A percentile compares a stretch with the other conserved stretches of the same genome.
Conservation (phyloP, 192 early-diverging fungal genomes). For the Spinellus fusiger region DNA sequence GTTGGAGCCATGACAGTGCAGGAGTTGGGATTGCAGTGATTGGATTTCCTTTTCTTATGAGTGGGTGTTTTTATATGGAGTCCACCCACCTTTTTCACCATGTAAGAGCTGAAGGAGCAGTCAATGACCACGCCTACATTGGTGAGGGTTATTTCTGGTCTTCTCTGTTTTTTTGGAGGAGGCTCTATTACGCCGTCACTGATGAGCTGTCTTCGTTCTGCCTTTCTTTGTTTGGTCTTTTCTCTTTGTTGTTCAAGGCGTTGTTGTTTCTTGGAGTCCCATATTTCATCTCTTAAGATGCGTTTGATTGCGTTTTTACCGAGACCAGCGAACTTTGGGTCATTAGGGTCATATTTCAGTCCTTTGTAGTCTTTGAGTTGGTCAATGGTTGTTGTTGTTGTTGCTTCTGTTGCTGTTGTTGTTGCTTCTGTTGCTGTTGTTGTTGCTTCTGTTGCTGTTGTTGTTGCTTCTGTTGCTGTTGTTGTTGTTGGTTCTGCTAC, state of each 20-base stretch:
- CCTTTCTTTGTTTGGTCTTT: constrained; percentile 40
- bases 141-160: constrained; percentile 41
- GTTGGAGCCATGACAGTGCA: constrained; percentile 70
- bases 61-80: background rate
- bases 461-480: background rate
- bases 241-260: constrained; percentile 41
- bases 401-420: background rate
- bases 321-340: constrained; percentile 40
- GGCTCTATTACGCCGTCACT: constrained; percentile 32
- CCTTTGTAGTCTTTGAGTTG: constrained; percentile 9
- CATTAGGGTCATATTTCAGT: constrained; percentile 15
- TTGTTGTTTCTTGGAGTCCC: constrained; percentile 38
- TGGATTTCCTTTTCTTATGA: constrained; percentile 51
- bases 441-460: background rate
- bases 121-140: constrained; percentile 69
- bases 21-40: constrained; percentile 65
- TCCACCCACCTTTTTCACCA: constrained; percentile 72
- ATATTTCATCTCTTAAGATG: constrained; percentile 56
- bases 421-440: background rate
- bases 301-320: constrained; percentile 74
- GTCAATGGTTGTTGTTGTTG: background rate
- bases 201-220: constrained; percentile 44
- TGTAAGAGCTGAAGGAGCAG: constrained; percentile 70
- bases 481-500: background rate
- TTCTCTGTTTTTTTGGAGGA: constrained; percentile 37